These are phyloP conservation scores for Fusarium irregulare DNA, from an alignment of 2,329 filamentous ascomycete genomes.

Conservation along the genomic window DNA sequence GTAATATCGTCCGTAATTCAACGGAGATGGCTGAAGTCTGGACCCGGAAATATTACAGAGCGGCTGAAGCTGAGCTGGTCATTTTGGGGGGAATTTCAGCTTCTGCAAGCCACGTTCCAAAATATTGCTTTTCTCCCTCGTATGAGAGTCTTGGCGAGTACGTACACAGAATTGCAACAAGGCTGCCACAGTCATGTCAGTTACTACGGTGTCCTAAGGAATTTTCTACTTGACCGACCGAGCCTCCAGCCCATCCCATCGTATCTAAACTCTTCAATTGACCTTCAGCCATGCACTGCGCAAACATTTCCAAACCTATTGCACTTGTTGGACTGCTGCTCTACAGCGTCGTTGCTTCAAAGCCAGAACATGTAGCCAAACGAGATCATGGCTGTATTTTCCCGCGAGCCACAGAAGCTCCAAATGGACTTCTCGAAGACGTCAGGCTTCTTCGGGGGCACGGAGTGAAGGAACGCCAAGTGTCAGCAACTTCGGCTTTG, in stretches of 20 bases:
- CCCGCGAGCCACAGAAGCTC: not conserved
- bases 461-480: not conserved
- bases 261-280: fast-evolving
- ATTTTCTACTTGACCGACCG: not conserved
- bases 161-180: not conserved
- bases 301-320: not conserved
- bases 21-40: not conserved
- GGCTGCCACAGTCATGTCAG: not conserved
- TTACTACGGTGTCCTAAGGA: fast-evolving
- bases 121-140: no score
- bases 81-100: not conserved
- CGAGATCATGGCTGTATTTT: not conserved
- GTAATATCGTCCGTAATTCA: not conserved
- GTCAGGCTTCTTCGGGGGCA: not conserved
- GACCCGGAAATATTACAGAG: fast-evolving
- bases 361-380: not conserved
- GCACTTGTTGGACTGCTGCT: not conserved
- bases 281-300: not conserved
- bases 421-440: not conserved
- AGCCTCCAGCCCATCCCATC: fast-evolving
- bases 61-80: not conserved
- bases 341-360: not conserved
- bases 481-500: not conserved
- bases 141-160: not conserved
- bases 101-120: not conserved